These are phyloP conservation scores for Aspergillus novoparasiticus DNA, from an alignment of 2,329 filamentous ascomycete genomes.

Conservation along the genomic window DNA sequence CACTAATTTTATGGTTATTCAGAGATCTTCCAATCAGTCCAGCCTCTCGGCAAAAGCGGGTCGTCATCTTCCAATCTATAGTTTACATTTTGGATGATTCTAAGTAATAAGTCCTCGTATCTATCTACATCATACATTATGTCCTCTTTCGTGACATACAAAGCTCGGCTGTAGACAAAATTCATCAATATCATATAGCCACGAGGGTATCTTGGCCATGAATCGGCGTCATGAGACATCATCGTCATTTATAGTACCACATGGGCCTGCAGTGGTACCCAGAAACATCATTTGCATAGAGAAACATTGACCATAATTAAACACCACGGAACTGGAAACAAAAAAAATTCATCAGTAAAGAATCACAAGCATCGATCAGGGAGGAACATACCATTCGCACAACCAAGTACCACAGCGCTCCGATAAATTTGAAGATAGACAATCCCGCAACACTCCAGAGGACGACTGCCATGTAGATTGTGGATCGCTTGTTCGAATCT, in stretches of 20 bases:
- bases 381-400: constrained; percentile 73
- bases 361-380: neutral
- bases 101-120: neutral
- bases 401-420: constrained; percentile 89
- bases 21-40: neutral
- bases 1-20: neutral
- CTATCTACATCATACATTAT: constrained; percentile 1
- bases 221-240: constrained; percentile 18
- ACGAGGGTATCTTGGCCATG: constrained; percentile 11
- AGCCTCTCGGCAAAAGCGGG: neutral
- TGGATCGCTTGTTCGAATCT: constrained; percentile 61
- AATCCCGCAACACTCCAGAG: constrained; percentile 86
- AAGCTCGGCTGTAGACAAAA: neutral
- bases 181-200: constrained; percentile 9
- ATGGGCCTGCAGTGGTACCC: constrained; percentile 36
- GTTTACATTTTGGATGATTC: neutral
- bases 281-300: constrained; percentile 17
- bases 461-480: constrained; percentile 83
- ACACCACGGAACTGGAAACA: constrained; percentile 54
- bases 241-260: constrained; percentile 28
- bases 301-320: constrained; percentile 29
- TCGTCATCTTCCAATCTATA: neutral
- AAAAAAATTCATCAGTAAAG: constrained; percentile 28
- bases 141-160: neutral
- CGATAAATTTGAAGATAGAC: constrained; percentile 83